Evolutionary conservation across 2,329 filamentous ascomycete species (phyloP).

Genomic region (Sclerotinia glacialis): DNA sequence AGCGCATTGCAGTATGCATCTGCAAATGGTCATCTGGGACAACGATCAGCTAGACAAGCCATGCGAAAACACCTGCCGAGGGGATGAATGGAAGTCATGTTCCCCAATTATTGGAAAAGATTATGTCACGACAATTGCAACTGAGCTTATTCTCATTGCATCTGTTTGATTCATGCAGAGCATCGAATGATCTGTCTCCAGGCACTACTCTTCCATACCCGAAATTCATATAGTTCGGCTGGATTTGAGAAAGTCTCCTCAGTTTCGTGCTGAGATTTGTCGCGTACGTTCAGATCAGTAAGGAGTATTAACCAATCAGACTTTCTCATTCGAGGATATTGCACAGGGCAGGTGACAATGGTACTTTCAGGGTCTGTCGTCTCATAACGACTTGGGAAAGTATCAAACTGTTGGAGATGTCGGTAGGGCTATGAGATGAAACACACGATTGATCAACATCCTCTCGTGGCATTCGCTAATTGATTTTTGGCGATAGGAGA

Average conservation of each 20-base stretch:
- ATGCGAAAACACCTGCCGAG: not conserved
- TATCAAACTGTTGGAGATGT: not conserved
- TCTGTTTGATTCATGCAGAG: not conserved
- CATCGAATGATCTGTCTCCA: not conserved
- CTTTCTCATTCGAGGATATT: too few species aligned
- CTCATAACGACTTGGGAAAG: not conserved
- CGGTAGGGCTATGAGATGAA: not conserved
- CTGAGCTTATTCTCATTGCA: not conserved
- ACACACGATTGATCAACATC: not conserved
- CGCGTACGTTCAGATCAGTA: too few species aligned
- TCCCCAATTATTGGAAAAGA: not conserved
- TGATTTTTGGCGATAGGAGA: not conserved
- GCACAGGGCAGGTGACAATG: too few species aligned
- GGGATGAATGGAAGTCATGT: not conserved
- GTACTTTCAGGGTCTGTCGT: too few species aligned
- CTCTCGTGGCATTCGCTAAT: not conserved
- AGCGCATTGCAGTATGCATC: not conserved
- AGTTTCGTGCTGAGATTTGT: not conserved
- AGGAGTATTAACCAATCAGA: too few species aligned
- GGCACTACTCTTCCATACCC: too few species aligned
- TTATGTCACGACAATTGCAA: not conserved
- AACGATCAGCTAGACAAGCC: not conserved
- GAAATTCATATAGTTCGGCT: not conserved
- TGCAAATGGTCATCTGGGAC: not conserved
- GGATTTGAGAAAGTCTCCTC: not conserved